phyloP scores from a whole-genome alignment of 257 asterid species.

The Marsdenia floribunda region DNA sequence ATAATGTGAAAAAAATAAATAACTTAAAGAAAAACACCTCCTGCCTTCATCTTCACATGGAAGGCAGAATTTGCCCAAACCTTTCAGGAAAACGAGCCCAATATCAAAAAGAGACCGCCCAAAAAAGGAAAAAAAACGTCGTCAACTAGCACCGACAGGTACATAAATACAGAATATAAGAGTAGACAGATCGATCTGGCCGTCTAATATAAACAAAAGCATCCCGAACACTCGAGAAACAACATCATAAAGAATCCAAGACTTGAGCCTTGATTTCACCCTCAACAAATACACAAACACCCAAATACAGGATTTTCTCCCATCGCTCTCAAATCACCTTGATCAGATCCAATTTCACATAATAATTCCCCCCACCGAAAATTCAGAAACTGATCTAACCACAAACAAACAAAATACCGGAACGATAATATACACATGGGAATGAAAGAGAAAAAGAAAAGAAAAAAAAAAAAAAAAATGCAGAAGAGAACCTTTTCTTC shows the following conservation, averaged over 20 bases:
- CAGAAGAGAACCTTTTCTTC: conserved; percentile 17
- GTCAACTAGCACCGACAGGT: neutral
- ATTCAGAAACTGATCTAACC: neutral
- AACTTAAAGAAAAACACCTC: neutral
- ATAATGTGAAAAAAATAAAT: neutral
- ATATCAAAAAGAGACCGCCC: too few relatives aligned
- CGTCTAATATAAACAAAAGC: neutral
- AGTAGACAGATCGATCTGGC: neutral
- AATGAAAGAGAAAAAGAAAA: neutral
- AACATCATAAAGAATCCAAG: neutral
- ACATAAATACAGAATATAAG: neutral
- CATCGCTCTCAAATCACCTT: neutral
- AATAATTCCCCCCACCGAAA: neutral
- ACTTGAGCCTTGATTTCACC: neutral
- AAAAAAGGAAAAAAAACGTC: neutral
- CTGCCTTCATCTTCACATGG: neutral
- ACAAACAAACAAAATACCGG: neutral
- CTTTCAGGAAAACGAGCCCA: neutral
- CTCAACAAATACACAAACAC: neutral
- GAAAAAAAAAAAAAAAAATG: neutral
- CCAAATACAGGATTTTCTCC: neutral
- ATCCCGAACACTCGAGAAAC: neutral
- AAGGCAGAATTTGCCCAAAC: neutral
- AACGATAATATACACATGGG: neutral
- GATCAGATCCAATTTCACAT: conserved; percentile 16